Percentiles rank a stretch among this genome's conserved stretches.
These are phyloP conservation scores for Bondarzewia mesenterica DNA, from an alignment of 1,284 basidiomycete species.

Conservation along the genomic window DNA sequence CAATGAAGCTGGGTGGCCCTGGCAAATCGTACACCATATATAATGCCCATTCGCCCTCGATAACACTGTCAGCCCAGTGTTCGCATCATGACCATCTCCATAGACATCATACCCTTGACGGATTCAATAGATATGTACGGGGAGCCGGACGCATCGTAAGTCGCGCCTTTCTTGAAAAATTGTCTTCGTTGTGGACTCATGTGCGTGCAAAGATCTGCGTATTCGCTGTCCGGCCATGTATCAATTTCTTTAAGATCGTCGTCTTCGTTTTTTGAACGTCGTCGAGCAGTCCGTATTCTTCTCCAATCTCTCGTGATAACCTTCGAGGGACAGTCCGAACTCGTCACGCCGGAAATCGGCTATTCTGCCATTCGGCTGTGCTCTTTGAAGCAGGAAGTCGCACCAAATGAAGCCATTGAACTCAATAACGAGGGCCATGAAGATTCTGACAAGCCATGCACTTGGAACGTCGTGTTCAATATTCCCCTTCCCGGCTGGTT, in stretches of 20 bases:
- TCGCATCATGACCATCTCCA: slow-evolving; percentile 57
- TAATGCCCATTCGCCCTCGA: too few species aligned
- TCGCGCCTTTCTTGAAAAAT: too few species aligned
- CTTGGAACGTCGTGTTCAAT: slow-evolving; percentile 68
- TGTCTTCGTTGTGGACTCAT: not conserved
- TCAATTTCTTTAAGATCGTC: slow-evolving; percentile 46
- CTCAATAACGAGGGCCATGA: slow-evolving; percentile 56
- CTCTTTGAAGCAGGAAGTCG: slow-evolving; percentile 54
- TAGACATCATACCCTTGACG: slow-evolving; percentile 51
- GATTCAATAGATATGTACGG: slow-evolving; percentile 58
- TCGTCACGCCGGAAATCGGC: slow-evolving; percentile 45
- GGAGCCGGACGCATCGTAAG: slow-evolving; percentile 57
- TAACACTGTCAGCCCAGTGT: too few species aligned
- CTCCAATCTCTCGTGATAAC: slow-evolving; percentile 61
- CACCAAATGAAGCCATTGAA: slow-evolving; percentile 41
- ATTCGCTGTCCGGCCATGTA: slow-evolving; percentile 71
- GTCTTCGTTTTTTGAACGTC: slow-evolving; percentile 40
- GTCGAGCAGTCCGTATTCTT: slow-evolving; percentile 38
- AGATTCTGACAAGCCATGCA: slow-evolving; percentile 40
- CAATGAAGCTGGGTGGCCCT: not conserved
- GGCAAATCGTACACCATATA: not conserved
- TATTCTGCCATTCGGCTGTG: slow-evolving; percentile 61
- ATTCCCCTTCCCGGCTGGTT: slow-evolving; percentile 73
- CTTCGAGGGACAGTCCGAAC: slow-evolving; percentile 73
- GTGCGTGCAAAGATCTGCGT: slow-evolving; percentile 46